Base-by-base conservation (phyloP, 495 filamentous ascomycete genomes). In the Daldinia loculata region DNA sequence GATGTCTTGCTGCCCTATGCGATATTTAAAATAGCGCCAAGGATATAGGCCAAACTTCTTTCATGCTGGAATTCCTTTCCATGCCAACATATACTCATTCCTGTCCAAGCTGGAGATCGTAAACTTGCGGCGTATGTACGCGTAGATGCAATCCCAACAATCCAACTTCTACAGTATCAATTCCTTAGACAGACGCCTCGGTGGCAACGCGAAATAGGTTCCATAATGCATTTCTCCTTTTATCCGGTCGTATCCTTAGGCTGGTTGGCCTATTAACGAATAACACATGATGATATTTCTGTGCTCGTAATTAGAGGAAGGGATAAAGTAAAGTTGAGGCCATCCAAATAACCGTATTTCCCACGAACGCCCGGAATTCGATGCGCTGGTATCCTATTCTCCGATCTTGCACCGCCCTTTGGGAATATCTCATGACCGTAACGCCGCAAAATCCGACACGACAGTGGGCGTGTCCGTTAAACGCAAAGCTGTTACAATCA, bases 361-460 rank as follows among this genome's bases (percentile, higher is more conserved):
- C 61, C 50, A 51, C 24, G 7, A 73, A 73, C 66, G 64, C 70
- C 70, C 61, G 57, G 56, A 29, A 59, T 58, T 56, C 24, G 65
- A 66, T 62, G 56, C 29, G 34, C 43, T 69, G 57, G 69, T 66
- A 69, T 65, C 61, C 50, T 56, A 19, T 58, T 50, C 60, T 60
- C 64, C 59, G 63, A 58, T 60, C 55, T 66, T 52, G 45, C 61
- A 30, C 61, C 65, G 32, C 53, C 52, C 38, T 26, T 45, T 45
- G 43, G 50, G 51, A 69, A 69, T 62, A 17, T 19, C 9, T 34
- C 61, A 39, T 57, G 55, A 57, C 66, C 65, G 43, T 66, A 73
- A 73, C 65, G 65, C 65, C 70, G 61, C 39, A 66, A 69, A 69
- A 24, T 66, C 57, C 57, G 57, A 59, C 43, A 53, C 36, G 66